Conservation (phyloP, 768 basidiomycete species). For the Naematelia encephala region DNA sequence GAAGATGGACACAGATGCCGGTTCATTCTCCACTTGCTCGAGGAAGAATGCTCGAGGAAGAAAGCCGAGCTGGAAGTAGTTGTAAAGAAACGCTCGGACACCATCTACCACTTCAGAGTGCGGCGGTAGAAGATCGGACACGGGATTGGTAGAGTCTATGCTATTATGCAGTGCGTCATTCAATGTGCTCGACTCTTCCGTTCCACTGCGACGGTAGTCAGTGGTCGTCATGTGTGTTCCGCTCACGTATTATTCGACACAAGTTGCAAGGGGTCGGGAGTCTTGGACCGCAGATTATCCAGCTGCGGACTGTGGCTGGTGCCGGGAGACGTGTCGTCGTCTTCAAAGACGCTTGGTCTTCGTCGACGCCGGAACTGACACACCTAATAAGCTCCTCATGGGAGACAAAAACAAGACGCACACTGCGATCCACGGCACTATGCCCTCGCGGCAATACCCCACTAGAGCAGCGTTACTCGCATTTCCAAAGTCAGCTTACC, state of each 20-base stretch:
- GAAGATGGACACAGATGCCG: slow-evolving; percentile 1
- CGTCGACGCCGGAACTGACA: background rate
- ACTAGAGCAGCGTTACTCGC: background rate
- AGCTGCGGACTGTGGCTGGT: too few relatives aligned
- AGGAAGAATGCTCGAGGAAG: slow-evolving; percentile 6
- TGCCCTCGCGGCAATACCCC: background rate
- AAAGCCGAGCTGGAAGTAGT: slow-evolving; percentile 14
- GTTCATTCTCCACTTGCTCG: slow-evolving; percentile 5
- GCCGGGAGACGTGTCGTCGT: too few relatives aligned
- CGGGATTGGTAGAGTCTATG: too few relatives aligned
- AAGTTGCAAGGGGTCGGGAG: too few relatives aligned
- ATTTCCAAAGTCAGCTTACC: background rate
- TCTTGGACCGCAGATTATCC: too few relatives aligned
- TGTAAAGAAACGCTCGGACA: slow-evolving; percentile 2
- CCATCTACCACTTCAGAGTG: slow-evolving; percentile 5
- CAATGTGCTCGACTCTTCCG: too few relatives aligned
- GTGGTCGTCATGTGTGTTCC: too few relatives aligned
- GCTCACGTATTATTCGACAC: too few relatives aligned
- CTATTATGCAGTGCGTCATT: too few relatives aligned
- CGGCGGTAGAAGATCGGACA: slow-evolving; percentile 3
- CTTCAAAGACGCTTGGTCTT: background rate
- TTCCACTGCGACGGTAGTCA: too few relatives aligned
- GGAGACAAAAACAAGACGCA: background rate
- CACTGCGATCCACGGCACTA: slow-evolving; percentile 7
- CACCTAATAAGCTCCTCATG: background rate